Percentiles rank a stretch among this genome's conserved stretches.
These are phyloP conservation scores for Solanum peruvianum DNA, from an alignment of 257 asterid genomes.

Conservation along the genomic window DNA sequence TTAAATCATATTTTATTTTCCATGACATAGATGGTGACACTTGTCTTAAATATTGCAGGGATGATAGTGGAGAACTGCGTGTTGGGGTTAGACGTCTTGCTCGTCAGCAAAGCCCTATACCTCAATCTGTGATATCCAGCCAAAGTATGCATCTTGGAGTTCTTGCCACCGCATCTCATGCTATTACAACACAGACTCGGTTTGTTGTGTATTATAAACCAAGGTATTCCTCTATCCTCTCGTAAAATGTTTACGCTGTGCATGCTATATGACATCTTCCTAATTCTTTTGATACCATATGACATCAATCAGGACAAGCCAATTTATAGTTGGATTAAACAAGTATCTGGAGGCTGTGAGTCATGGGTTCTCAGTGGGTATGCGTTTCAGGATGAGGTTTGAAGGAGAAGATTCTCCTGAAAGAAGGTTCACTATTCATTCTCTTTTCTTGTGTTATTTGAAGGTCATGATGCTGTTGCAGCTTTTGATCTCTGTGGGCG, in stretches of 20 bases:
- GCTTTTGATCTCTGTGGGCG: background rate
- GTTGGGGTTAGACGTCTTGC: constrained; percentile 73
- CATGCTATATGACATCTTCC: background rate
- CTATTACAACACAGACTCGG: constrained; percentile 49
- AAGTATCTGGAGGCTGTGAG: constrained; percentile 53
- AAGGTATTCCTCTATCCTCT: constrained; percentile 23
- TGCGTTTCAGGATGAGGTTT: constrained; percentile 79
- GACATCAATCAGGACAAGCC: constrained; percentile 50
- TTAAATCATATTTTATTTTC: background rate
- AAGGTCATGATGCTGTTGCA: background rate
- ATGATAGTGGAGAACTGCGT: constrained; percentile 50
- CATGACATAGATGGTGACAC: background rate
- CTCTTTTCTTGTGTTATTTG: background rate
- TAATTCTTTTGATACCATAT: background rate
- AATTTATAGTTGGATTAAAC: constrained; percentile 59
- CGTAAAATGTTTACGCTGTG: background rate
- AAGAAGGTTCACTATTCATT: constrained; percentile 26
- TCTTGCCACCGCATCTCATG: constrained; percentile 80
- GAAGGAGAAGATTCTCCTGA: constrained; percentile 89
- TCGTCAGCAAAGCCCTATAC: constrained; percentile 55
- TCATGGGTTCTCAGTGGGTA: constrained; percentile 48
- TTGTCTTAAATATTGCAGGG: constrained; percentile 21
- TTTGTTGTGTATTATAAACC: constrained; percentile 76
- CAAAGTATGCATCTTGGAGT: constrained; percentile 93
- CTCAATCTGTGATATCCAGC: constrained; percentile 72